Evolutionary conservation across 2,329 filamentous ascomycete genomes (phyloP).

Genomic region (Aspergillus brasiliensis): DNA sequence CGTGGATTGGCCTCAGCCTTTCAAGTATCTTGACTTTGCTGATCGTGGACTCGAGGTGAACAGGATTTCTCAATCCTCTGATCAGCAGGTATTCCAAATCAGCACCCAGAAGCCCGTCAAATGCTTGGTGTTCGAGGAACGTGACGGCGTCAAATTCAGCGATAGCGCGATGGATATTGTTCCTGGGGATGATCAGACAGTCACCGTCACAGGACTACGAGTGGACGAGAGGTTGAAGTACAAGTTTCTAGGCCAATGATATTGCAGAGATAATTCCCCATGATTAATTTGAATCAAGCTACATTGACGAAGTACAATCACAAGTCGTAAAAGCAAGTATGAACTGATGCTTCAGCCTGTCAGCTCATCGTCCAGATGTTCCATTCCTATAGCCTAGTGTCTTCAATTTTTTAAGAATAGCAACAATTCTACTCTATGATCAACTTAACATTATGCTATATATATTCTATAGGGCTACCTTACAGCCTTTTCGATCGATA

Average conservation of each 20-base stretch:
- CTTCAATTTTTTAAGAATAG: too few species aligned
- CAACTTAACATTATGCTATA: too few species aligned
- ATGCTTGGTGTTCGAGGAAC: constrained; percentile 62
- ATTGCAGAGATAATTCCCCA: too few species aligned
- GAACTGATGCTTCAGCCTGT: too few species aligned
- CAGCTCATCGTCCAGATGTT: too few species aligned
- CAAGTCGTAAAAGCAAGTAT: too few species aligned
- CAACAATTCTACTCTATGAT: too few species aligned
- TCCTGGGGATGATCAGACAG: constrained; percentile 58
- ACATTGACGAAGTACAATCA: too few species aligned
- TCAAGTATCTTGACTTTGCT: constrained; percentile 60
- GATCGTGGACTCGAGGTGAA: constrained; percentile 53
- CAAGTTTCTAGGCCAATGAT: constrained; percentile 31
- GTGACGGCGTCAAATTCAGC: constrained; percentile 55
- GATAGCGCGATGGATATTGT: constrained; percentile 62
- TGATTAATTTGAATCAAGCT: too few species aligned
- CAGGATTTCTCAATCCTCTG: constrained; percentile 35
- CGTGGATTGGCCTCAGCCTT: constrained; percentile 62
- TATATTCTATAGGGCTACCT: too few species aligned
- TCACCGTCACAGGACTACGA: constrained; percentile 31
- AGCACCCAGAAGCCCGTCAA: constrained; percentile 57
- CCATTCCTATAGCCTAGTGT: too few species aligned
- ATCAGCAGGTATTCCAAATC: constrained; percentile 42
- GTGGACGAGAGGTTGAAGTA: constrained; percentile 25
- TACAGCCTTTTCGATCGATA: too few species aligned